Percentiles rank a stretch among this genome's conserved stretches.
Evolutionary conservation across 2,329 filamentous ascomycete genomes (phyloP).

Genomic region (Pseudonectria buxi): DNA sequence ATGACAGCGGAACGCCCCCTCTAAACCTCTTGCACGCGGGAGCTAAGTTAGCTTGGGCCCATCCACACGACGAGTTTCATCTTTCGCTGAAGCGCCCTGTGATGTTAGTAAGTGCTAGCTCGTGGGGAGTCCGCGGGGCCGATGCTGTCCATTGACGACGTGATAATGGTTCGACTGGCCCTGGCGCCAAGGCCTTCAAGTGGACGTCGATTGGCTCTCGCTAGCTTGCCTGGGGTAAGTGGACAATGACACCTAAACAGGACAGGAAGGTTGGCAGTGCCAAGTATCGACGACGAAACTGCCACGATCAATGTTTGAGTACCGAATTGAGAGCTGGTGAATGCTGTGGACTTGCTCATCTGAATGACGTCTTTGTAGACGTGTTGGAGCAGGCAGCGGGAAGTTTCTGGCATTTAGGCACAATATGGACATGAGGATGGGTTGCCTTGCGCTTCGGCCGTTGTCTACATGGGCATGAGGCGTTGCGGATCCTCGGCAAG

Average conservation of each 20-base stretch:
- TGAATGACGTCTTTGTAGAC: too few relatives aligned
- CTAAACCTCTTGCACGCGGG: slow-evolving; percentile 4
- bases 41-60: slow-evolving; percentile 13
- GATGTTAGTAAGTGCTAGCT: slow-evolving; percentile 11
- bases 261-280: slow-evolving; percentile 3
- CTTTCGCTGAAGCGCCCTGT: slow-evolving; percentile 19
- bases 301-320: too few relatives aligned
- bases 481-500: not conserved
- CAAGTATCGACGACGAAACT: not conserved
- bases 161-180: slow-evolving; percentile 18
- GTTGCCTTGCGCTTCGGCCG: too few relatives aligned
- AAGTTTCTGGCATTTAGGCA: too few relatives aligned
- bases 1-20: too few relatives aligned
- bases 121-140: slow-evolving; percentile 5
- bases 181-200: slow-evolving; percentile 8
- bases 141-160: slow-evolving; percentile 4
- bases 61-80: slow-evolving; percentile 19
- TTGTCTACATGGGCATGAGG: too few relatives aligned
- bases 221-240: slow-evolving; percentile 19
- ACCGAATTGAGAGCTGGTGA: too few relatives aligned
- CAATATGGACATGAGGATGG: too few relatives aligned
- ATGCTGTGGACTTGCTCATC: too few relatives aligned
- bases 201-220: slow-evolving; percentile 13
- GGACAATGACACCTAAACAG: slow-evolving; percentile 10
- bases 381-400: too few relatives aligned